A percentile compares a stretch with the other conserved stretches of the same genome.
Evolutionary conservation across 805 yeast species (phyloP).

Genomic region (Metschnikowia picachoensis): DNA sequence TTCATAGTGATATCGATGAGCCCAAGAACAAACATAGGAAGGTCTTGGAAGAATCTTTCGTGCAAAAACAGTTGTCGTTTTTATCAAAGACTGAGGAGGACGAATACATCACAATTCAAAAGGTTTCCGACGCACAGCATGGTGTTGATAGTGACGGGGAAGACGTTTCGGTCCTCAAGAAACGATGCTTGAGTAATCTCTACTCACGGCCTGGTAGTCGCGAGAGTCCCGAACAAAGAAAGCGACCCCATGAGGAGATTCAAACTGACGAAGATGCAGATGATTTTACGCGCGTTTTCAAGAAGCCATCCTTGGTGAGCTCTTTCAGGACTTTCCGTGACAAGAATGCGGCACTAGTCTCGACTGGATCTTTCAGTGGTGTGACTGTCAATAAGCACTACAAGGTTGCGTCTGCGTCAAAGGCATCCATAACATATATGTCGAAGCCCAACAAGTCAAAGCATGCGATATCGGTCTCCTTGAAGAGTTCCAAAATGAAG

Average conservation of each 20-base stretch:
- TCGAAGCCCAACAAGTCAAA: slow-evolving; percentile 30
- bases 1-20: slow-evolving; percentile 18
- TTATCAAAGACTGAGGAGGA: slow-evolving; percentile 33
- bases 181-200: slow-evolving; percentile 34
- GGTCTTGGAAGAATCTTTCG: slow-evolving; percentile 49
- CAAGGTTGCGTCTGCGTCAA: slow-evolving; percentile 52
- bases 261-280: slow-evolving; percentile 31
- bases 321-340: slow-evolving; percentile 42
- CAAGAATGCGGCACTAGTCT: slow-evolving; percentile 37
- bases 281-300: slow-evolving; percentile 37
- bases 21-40: slow-evolving; percentile 33
- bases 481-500: slow-evolving; percentile 26
- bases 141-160: slow-evolving; percentile 36
- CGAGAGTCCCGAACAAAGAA: slow-evolving; percentile 7
- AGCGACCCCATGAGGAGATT: slow-evolving; percentile 10
- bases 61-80: slow-evolving; percentile 54
- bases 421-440: slow-evolving; percentile 55
- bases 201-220: slow-evolving; percentile 14
- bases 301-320: slow-evolving; percentile 44
- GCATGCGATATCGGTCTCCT: slow-evolving; percentile 14
- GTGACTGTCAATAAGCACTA: slow-evolving; percentile 53
- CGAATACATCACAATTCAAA: slow-evolving; percentile 31
- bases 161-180: slow-evolving; percentile 46
- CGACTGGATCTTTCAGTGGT: slow-evolving; percentile 39
- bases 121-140: slow-evolving; percentile 33